Evolutionary conservation across 1,139 yeast genomes (phyloP).

Genomic region (Geotrichum restrictum): DNA sequence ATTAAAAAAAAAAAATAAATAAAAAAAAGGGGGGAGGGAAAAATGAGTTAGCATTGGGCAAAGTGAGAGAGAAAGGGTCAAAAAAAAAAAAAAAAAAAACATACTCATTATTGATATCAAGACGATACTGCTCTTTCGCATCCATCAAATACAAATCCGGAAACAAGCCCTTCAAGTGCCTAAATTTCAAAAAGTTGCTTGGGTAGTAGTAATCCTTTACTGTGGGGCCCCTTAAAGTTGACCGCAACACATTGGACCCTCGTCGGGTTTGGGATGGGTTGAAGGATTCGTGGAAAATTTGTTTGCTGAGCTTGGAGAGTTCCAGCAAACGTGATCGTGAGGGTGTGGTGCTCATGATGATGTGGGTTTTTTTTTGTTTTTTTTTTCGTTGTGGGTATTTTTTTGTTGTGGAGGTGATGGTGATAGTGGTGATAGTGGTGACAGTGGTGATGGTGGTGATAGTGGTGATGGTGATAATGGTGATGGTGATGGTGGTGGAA

Average conservation of each 20-base stretch:
- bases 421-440: no score
- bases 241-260: constrained; percentile 70
- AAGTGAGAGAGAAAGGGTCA: no score
- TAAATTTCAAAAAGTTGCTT: constrained; percentile 56
- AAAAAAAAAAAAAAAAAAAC: constrained; percentile 13
- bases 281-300: constrained; percentile 58
- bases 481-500: no score
- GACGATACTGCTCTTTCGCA: constrained; percentile 62
- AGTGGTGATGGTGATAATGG: no score
- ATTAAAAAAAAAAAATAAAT: not conserved
- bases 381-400: no score
- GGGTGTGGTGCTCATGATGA: constrained; percentile 10
- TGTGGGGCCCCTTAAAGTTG: constrained; percentile 72
- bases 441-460: no score
- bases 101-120: constrained; percentile 32
- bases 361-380: no score
- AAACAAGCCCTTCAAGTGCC: constrained; percentile 56
- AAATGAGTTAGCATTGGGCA: no score
- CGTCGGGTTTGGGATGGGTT: constrained; percentile 71
- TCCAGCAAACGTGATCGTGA: constrained; percentile 48
- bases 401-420: no score
- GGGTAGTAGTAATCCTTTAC: constrained; percentile 73
- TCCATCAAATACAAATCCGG: constrained; percentile 61
- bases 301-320: constrained; percentile 54
- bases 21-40: no score